Conservation (phyloP, 495 filamentous ascomycete species). For the Xylaria acuta region DNA sequence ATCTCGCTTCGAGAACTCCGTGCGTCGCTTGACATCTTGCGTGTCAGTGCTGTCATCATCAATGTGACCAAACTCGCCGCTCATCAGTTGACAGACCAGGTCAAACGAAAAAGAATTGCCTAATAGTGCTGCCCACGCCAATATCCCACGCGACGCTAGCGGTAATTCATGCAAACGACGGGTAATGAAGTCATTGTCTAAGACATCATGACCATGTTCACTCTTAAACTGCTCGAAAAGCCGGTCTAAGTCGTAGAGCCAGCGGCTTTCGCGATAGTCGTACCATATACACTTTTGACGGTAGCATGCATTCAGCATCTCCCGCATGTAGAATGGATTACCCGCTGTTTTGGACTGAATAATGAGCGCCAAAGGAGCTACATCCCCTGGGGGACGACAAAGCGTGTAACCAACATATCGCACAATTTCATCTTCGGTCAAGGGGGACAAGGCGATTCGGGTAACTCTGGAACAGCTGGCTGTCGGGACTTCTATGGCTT, state of each 20-base stretch:
- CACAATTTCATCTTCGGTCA: constrained; percentile 76
- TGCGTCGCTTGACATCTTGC: constrained; percentile 4
- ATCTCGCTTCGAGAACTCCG: constrained; percentile 54
- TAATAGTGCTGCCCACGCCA: constrained; percentile 85
- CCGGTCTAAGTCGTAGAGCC: constrained; percentile 84
- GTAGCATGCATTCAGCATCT: constrained; percentile 89
- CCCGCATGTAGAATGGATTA: constrained; percentile 86
- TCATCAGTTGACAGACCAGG: constrained; percentile 77
- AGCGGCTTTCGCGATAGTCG: constrained; percentile 76
- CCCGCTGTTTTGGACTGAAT: constrained; percentile 82
- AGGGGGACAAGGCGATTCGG: constrained; percentile 67
- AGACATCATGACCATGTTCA: constrained; percentile 74
- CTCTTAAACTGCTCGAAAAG: constrained; percentile 83
- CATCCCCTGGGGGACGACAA: constrained; percentile 62
- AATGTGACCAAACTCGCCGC: constrained; percentile 65
- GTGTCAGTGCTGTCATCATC: constrained; percentile 30
- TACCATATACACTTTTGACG: constrained; percentile 88
- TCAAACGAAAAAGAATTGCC: constrained; percentile 81
- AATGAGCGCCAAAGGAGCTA: constrained; percentile 69
- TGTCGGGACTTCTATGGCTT: constrained; percentile 51
- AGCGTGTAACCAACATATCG: constrained; percentile 80
- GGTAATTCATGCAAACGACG: constrained; percentile 78
- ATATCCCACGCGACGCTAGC: constrained; percentile 70
- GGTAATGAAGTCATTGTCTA: constrained; percentile 80
- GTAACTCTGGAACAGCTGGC: constrained; percentile 60